These are phyloP conservation scores for Pestalotiopsis sp. DNA, from an alignment of 2,329 filamentous ascomycete genomes.

Conservation along the genomic window DNA sequence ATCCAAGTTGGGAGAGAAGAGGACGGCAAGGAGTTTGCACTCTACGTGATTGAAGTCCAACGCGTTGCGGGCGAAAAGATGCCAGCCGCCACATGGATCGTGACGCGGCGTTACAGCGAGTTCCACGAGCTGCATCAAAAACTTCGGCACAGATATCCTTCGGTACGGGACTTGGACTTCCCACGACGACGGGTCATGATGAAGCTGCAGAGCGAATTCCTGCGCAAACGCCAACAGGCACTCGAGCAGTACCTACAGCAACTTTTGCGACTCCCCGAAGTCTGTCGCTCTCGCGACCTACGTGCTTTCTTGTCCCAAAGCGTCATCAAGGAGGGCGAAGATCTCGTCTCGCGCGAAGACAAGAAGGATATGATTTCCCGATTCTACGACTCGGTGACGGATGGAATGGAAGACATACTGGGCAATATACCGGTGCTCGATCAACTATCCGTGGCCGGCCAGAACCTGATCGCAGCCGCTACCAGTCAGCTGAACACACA, in stretches of 20 bases:
- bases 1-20: conserved; percentile 91
- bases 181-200: conserved; percentile 90
- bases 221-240: conserved; percentile 82
- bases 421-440: conserved; percentile 96
- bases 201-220: conserved; percentile 94
- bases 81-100: conserved; percentile 91
- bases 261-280: conserved; percentile 83
- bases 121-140: conserved; percentile 95
- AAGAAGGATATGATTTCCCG: conserved; percentile 90
- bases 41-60: conserved; percentile 92
- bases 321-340: conserved; percentile 68
- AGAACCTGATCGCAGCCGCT: conserved; percentile 83
- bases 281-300: conserved; percentile 90
- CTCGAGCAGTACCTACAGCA: conserved; percentile 85
- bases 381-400: conserved; percentile 94
- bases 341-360: conserved; percentile 60
- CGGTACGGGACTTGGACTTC: conserved; percentile 88
- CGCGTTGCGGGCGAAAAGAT: conserved; percentile 92
- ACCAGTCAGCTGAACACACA: conserved; percentile 64
- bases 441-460: conserved; percentile 88
- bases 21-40: conserved; percentile 88
- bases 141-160: conserved; percentile 81
- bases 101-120: conserved; percentile 93
- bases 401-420: conserved; percentile 97
- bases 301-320: conserved; percentile 91